Conservation (phyloP, 768 basidiomycete species). For the Hypholoma sublateritium region DNA sequence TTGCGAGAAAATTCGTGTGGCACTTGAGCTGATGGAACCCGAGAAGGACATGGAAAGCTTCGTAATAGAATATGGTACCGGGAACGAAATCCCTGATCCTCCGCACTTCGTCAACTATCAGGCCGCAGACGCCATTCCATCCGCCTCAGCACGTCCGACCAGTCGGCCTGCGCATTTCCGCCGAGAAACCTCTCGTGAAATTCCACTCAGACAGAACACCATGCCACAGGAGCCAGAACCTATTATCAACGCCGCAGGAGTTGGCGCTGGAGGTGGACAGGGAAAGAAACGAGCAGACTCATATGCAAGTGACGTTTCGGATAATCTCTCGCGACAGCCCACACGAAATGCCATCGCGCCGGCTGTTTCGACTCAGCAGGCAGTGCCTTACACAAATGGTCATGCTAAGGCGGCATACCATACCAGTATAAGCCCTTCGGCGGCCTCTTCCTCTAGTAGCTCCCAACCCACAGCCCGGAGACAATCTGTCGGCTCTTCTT, state of each 20-base stretch:
- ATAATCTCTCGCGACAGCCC: constrained; percentile 30
- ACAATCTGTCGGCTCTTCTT: constrained; percentile 20
- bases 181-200: constrained; percentile 42
- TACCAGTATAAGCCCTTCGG: constrained; percentile 11
- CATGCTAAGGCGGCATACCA: constrained; percentile 10
- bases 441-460: constrained; percentile 5
- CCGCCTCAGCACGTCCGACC: constrained; percentile 53
- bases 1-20: constrained; percentile 84
- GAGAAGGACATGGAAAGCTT: constrained; percentile 88
- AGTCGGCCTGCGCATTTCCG: constrained; percentile 58
- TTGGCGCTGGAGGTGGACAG: constrained; percentile 61
- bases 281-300: constrained; percentile 32
- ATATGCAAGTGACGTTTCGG: constrained; percentile 22
- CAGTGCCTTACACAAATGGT: constrained; percentile 31
- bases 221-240: constrained; percentile 42
- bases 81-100: constrained; percentile 83
- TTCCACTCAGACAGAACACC: constrained; percentile 27
- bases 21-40: constrained; percentile 87
- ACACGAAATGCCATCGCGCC: constrained; percentile 26
- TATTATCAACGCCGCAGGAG: constrained; percentile 60
- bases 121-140: constrained; percentile 61
- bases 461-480: constrained; percentile 14
- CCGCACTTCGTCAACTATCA: constrained; percentile 85
- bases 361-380: constrained; percentile 15
- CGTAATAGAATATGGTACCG: constrained; percentile 87